A percentile compares a stretch with the other conserved stretches of the same genome.
phyloP scores from a whole-genome alignment of 192 early-diverging fungal species.

The Thamnidium elegans region DNA sequence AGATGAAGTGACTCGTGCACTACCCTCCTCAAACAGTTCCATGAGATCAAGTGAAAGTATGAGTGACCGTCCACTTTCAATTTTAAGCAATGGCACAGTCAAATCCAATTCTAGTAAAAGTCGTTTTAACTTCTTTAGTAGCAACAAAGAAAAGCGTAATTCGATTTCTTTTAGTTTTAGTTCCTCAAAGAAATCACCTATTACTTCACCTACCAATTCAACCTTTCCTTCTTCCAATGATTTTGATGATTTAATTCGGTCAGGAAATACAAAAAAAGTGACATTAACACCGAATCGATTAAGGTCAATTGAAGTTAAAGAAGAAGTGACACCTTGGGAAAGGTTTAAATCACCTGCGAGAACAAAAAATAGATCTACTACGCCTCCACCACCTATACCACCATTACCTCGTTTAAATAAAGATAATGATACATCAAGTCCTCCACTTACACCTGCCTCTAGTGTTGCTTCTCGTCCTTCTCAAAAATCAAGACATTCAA shows the following conservation, averaged over 20 bases:
- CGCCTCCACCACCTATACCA: constrained; percentile 9
- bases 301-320: constrained; percentile 48
- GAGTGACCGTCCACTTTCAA: constrained; percentile 25
- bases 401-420: not conserved
- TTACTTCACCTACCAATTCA: not conserved
- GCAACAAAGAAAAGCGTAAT: constrained; percentile 17
- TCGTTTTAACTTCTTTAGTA: constrained; percentile 27
- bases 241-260: constrained; percentile 54
- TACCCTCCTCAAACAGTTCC: constrained; percentile 17
- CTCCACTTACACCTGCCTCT: constrained; percentile 20
- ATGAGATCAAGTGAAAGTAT: constrained; percentile 19
- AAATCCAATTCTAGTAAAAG: constrained; percentile 21
- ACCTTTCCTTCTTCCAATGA: constrained; percentile 8
- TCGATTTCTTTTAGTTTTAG: constrained; percentile 11
- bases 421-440: constrained; percentile 6
- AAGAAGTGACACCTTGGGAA: constrained; percentile 2
- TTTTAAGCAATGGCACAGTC: constrained; percentile 26
- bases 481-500: constrained; percentile 8
- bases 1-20: constrained; percentile 13
- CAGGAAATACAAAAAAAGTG: constrained; percentile 55
- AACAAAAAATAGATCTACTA: not conserved
- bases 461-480: constrained; percentile 13
- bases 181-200: not conserved
- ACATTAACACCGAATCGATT: constrained; percentile 60
- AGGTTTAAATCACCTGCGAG: not conserved